Evolutionary conservation across 441 rosid genomes (phyloP), one percentile per base, ranked within the genome.

Genomic region (Breynia disticha): DNA sequence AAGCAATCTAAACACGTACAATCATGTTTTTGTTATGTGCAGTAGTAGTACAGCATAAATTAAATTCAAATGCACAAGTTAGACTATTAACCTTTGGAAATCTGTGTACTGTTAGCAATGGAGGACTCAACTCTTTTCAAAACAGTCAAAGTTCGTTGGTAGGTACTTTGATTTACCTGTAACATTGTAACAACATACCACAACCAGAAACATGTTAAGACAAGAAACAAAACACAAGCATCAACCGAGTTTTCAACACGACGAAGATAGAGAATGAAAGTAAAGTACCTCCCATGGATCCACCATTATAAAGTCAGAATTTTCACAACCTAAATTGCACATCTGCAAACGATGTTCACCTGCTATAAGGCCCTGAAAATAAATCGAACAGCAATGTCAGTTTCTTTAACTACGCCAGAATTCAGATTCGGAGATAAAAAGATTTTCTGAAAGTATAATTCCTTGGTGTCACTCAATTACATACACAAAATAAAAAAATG

Each of bases 201-300:
- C 37, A 48, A 56, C 32, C 32, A 7, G 32, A 24, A 24, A 24
- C 32, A 24, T 24, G 7, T 24, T 3, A 24, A 24, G 32, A 24
- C 32, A 24, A 24, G 4, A 24, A 24, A 7, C 32, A 24, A 24
- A 7, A 24, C 32, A 24, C 32, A 24, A 24, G 32, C 32, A 24
- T 24, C 32, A 24, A 24, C 32, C 32, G 7, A 24, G 32, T 24
- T n/a, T n/a, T n/a, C 32, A 24, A 7, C 7, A 2, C 7, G 32
- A 7, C 32, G 48, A 56, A 52, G 19, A 3, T 1, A 2, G 14
- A 15, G 20, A 59, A 22, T 54, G 32, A 59, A 19, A 50, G 11
- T n/a, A 28, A 38, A 21, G 43, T 69, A 90, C 98, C 97, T 93
- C 97, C 99, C 99, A 93, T 4, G 95, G 79, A 81, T 93, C 97